Percentiles rank a stretch among this genome's conserved stretches.
These are phyloP conservation scores for Lichtheimia ornata DNA, from an alignment of 371 early-diverging fungal species.

Conservation along the genomic window DNA sequence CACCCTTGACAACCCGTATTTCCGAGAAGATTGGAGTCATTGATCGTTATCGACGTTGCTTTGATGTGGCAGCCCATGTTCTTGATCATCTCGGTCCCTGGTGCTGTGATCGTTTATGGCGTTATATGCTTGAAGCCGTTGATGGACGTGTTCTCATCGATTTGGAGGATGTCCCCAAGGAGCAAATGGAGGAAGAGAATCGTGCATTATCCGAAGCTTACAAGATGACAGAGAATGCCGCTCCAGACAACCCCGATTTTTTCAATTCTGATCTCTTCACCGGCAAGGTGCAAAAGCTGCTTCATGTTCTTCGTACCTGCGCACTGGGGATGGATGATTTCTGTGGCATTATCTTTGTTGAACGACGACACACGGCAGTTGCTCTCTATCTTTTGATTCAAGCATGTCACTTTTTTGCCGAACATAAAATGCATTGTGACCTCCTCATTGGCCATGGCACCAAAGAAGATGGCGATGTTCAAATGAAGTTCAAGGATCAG, in stretches of 20 bases:
- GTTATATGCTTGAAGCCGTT: slow-evolving; percentile 36
- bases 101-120: slow-evolving; percentile 64
- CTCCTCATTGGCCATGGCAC: slow-evolving; percentile 75
- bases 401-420: slow-evolving; percentile 34
- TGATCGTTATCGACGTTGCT: slow-evolving; percentile 38
- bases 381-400: slow-evolving; percentile 59
- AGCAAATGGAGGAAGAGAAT: slow-evolving; percentile 29
- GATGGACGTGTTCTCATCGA: slow-evolving; percentile 19
- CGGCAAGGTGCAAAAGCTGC: slow-evolving; percentile 61
- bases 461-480: slow-evolving; percentile 45
- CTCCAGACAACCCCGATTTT: slow-evolving; percentile 33
- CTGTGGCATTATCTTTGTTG: slow-evolving; percentile 87
- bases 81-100: slow-evolving; percentile 68
- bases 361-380: slow-evolving; percentile 73
- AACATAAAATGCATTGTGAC: slow-evolving; percentile 41
- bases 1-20: slow-evolving; percentile 44
- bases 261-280: slow-evolving; percentile 38
- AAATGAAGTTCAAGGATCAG: slow-evolving; percentile 69
- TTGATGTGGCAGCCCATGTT: slow-evolving; percentile 28
- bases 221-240: slow-evolving; percentile 13
- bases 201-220: slow-evolving; percentile 29
- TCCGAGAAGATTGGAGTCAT: slow-evolving; percentile 35
- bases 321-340: slow-evolving; percentile 39
- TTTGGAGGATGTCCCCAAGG: slow-evolving; percentile 20
- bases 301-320: slow-evolving; percentile 53